Evolutionary conservation across 2,329 filamentous ascomycete genomes (phyloP), one percentile per base, ranked within the genome.

Genomic region (Pseudogymnoascus sp.): DNA sequence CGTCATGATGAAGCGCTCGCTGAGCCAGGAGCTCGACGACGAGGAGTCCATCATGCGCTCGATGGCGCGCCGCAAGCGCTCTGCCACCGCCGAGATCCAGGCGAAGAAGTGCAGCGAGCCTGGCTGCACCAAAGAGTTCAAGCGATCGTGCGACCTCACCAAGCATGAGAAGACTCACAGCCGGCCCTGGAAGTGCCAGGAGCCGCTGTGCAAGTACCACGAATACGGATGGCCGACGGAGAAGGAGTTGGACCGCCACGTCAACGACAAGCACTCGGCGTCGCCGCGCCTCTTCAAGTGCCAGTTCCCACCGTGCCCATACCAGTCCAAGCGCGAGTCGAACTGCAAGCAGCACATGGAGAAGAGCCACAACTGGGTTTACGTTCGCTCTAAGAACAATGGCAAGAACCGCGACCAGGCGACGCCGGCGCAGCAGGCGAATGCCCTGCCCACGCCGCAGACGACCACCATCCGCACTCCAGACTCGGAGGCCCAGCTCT

Each of bases 331-430:
- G 81, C 88, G 93, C 65, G 90, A 96, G 78, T 95, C 90, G 67
- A 97, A 97, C 76, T 96, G 91, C 83, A 97, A 97, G 75, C 93
- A 97, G 76, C 93, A 97, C 77, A 97, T 97, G 93, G 93, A 97
- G 79, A 97, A 97, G 77, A 89, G 91, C 0, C 93, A 97, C 72
- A 87, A 88, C 64, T 96, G 91, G 89, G 81, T 82, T n/a, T 97
- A 97, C 70, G 83, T 93, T 63, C 89, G 93, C 68, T 93, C 91
- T 65, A 97, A 97, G 83, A 93, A 89, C 75, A 96, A 96, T 72
- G 89, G 90, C 73, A 90, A 89, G 77, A 85, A 82, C 62, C 72
- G 73, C 63, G 72, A 72, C 62, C 64, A 76, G 73, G 69, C 77
- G 29, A 31, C 29, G 79, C 63, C 78, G 79, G 26, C 77, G 74